Evolutionary conservation across 495 filamentous ascomycete genomes (phyloP), one percentile per base, ranked within the genome.

Genomic region (Cairneyella variabilis): DNA sequence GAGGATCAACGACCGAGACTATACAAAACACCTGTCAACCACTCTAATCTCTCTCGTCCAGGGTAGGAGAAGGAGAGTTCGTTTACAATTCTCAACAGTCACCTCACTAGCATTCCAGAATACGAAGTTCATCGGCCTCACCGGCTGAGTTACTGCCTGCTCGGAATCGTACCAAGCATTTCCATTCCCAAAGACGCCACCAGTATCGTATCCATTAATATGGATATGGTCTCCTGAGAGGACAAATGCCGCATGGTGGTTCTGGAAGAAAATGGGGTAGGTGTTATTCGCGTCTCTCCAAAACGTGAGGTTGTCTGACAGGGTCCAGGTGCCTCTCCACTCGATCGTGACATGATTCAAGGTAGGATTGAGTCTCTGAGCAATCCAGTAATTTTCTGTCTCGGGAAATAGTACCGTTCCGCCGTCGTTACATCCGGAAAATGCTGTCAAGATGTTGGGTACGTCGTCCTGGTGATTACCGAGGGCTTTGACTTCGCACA

Each of bases 101-200:
- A 81, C 77, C 43, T 78, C 66, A 25, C 71, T 74, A 4, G 77
- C 74, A 59, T 82, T 83, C 78, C 78, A 83, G 44, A 78, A 76
- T 0, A 83, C 79, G 48, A 83, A 81, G 0, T 78, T 76, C 77
- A 83, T 83, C 1, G 77, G 78, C 20, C 77, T 64, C n/a, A 77
- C 76, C 18, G 71, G 69, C 56, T 71, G 69, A 0, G 78, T 81
- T 38, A 48, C 60, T 7, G 57, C 65, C 16, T 58, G 14, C 57
- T 77, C 73, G 14, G 56, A 66, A 37, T 54, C 65, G 42, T 76
- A 75, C 73, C 73, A 76, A 3, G 63, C 41, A 41, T 76, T 63
- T 8, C 79, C 77, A 53, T 78, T 79, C 22, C 78, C 78, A 46
- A 79, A 57, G 48, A 83, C 76, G 9, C 74, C 74, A n/a, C 76